Evolutionary conservation across 2,329 filamentous ascomycete genomes (phyloP).

Genomic region (Aspergillus ustus): DNA sequence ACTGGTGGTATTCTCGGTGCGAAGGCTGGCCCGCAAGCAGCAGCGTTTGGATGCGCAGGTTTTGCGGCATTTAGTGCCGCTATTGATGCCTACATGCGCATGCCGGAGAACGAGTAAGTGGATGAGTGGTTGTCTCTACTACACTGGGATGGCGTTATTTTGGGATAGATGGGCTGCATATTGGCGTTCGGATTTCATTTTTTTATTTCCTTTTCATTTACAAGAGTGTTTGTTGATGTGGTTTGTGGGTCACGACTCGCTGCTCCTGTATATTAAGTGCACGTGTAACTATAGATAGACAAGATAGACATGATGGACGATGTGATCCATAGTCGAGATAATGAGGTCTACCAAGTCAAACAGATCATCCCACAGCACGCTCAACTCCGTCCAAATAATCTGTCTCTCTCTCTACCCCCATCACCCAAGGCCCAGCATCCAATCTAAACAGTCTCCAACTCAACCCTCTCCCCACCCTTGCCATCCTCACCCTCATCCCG

Average conservation of each 20-base stretch:
- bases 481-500: background rate
- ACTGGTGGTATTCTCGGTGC: conserved; percentile 88
- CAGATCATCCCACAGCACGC: background rate
- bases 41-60: conserved; percentile 82
- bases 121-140: background rate
- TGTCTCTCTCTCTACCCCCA: too few relatives aligned
- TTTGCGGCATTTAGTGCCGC: conserved; percentile 93
- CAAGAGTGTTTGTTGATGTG: background rate
- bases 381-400: background rate
- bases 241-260: conserved; percentile 16
- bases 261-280: conserved; percentile 16
- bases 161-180: conserved; percentile 20
- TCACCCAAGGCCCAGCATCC: background rate
- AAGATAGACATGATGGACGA: background rate
- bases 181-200: conserved; percentile 9
- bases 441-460: background rate
- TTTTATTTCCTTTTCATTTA: background rate
- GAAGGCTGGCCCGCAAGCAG: conserved; percentile 86
- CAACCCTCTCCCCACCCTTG: background rate
- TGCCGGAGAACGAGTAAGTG: conserved; percentile 56
- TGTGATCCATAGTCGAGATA: background rate
- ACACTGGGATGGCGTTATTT: background rate
- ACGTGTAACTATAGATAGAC: background rate
- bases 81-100: conserved; percentile 89
- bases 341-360: background rate